A percentile compares a stretch with the other conserved stretches of the same genome.
phyloP scores from a whole-genome alignment of 345 rosid genomes.

The Psidium guajava region DNA sequence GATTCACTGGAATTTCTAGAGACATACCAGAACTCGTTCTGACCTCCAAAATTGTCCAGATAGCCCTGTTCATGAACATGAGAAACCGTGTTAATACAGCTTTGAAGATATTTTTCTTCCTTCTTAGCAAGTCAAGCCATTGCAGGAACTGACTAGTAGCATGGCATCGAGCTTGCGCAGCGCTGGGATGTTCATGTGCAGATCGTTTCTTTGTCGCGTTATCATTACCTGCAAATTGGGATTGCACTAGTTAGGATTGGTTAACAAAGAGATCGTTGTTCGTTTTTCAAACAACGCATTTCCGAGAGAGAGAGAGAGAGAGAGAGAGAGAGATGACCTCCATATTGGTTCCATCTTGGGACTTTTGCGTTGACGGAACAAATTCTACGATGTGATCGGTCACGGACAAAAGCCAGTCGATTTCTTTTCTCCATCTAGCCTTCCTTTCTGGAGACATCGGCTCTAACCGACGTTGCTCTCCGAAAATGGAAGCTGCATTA shows the following conservation, averaged over 20 bases:
- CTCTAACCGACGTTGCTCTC: slow-evolving; percentile 61
- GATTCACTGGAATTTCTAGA: slow-evolving; percentile 44
- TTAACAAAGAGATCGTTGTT: background rate
- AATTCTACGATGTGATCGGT: slow-evolving; percentile 73
- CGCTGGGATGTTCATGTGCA: slow-evolving; percentile 79
- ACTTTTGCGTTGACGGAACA: slow-evolving; percentile 70
- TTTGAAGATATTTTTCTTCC: background rate
- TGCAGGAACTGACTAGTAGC: slow-evolving; percentile 49
- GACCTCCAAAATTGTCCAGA: slow-evolving; percentile 56
- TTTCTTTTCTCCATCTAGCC: slow-evolving; percentile 80
- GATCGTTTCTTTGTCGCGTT: slow-evolving; percentile 75
- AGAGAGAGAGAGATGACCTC: slow-evolving; percentile 33
- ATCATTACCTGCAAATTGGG: slow-evolving; percentile 58
- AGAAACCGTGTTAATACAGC: background rate
- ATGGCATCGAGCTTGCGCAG: slow-evolving; percentile 79
- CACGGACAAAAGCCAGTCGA: slow-evolving; percentile 75
- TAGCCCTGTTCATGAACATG: slow-evolving; percentile 38
- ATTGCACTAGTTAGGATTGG: background rate
- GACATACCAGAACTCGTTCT: slow-evolving; percentile 81
- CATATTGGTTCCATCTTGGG: slow-evolving; percentile 56
- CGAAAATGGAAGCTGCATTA: slow-evolving; percentile 70
- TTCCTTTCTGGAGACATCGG: slow-evolving; percentile 74
- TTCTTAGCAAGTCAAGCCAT: background rate
- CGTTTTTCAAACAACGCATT: background rate
- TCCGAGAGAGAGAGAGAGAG: too few species aligned